Percentiles rank a stretch among this genome's conserved stretches.
phyloP scores from a whole-genome alignment of 768 basidiomycete genomes.

The Mycena haematopus region DNA sequence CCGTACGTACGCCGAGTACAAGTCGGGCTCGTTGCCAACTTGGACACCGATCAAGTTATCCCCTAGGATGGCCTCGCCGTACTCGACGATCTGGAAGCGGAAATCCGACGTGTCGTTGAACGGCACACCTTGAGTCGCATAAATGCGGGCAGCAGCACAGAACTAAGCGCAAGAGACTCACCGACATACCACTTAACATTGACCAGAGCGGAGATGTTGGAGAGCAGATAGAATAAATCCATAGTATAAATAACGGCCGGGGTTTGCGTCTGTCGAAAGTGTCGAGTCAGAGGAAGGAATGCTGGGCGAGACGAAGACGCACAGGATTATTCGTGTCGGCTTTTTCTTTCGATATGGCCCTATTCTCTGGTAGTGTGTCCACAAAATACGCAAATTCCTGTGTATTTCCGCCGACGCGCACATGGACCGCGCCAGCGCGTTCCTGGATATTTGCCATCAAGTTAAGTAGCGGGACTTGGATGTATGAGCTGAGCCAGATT shows the following conservation, averaged over 20 bases:
- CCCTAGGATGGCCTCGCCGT: conserved; percentile 58
- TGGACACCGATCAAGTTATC: conserved; percentile 58
- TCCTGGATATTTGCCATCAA: conserved; percentile 46
- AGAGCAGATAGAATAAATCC: conserved; percentile 61
- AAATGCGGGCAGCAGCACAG: not conserved
- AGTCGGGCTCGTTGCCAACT: conserved; percentile 67
- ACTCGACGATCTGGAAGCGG: conserved; percentile 51
- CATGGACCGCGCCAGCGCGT: conserved; percentile 54
- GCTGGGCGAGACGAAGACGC: conserved; percentile 8
- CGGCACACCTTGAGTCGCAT: conserved; percentile 39
- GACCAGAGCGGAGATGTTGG: conserved; percentile 51
- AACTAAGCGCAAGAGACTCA: conserved; percentile 20
- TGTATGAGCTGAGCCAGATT: conserved; percentile 1
- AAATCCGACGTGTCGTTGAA: conserved; percentile 60
- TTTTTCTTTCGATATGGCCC: conserved; percentile 49
- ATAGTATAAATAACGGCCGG: conserved; percentile 58
- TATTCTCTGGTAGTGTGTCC: conserved; percentile 39
- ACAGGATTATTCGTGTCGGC: conserved; percentile 39
- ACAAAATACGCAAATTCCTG: conserved; percentile 56
- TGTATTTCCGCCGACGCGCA: conserved; percentile 66
- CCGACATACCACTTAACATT: conserved; percentile 62
- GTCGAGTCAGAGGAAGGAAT: not conserved
- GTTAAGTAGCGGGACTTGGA: conserved; percentile 32
- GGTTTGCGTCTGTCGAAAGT: conserved; percentile 49
- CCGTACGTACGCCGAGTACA: conserved; percentile 46